Percentiles rank a stretch among this genome's conserved stretches.
These are phyloP conservation scores for Pythium rhizo-oryzae DNA, from an alignment of 352 stramenopile species.

Conservation along the genomic window DNA sequence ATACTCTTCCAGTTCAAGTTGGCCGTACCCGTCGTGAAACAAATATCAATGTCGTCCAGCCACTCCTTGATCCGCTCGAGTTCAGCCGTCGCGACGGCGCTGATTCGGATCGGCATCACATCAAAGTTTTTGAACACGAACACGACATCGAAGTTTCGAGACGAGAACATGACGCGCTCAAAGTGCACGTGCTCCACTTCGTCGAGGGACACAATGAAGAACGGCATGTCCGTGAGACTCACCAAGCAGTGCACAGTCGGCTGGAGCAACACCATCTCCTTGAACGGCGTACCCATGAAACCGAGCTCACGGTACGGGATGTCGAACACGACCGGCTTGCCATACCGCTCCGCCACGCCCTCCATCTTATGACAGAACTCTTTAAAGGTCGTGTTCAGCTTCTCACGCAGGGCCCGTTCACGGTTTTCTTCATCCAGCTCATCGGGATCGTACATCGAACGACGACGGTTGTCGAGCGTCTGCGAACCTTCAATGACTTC, in stretches of 20 bases:
- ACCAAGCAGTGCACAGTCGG: conserved; percentile 99
- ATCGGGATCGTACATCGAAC: conserved; percentile 99
- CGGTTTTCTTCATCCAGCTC: conserved; percentile 99
- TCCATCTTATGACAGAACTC: conserved; percentile 99
- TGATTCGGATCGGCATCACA: conserved; percentile 92
- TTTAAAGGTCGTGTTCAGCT: conserved; percentile 99
- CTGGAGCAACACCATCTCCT: conserved; percentile 99
- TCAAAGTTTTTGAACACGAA: conserved; percentile 99
- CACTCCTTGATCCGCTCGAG: conserved; percentile 98
- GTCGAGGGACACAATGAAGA: conserved; percentile 99
- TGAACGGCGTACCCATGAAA: conserved; percentile 98
- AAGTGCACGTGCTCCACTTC: conserved; percentile 99
- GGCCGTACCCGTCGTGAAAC: conserved; percentile 97
- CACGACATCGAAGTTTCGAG: conserved; percentile 99
- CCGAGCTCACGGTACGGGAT: conserved; percentile 98
- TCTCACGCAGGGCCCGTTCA: conserved; percentile 95
- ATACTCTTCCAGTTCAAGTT: conserved; percentile 99
- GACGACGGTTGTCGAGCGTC: conserved; percentile 92
- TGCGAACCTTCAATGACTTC: conserved; percentile 98
- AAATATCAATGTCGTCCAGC: conserved; percentile 94
- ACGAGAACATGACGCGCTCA: conserved; percentile 99
- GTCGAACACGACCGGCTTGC: conserved; percentile 97
- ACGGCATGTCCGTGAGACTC: conserved; percentile 99
- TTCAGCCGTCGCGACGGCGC: conserved; percentile 96
- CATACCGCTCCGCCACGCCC: conserved; percentile 86